Evolutionary conservation across 805 yeast species (phyloP), one percentile per base, ranked within the genome.

Genomic region (Wickerhamiella azyma): DNA sequence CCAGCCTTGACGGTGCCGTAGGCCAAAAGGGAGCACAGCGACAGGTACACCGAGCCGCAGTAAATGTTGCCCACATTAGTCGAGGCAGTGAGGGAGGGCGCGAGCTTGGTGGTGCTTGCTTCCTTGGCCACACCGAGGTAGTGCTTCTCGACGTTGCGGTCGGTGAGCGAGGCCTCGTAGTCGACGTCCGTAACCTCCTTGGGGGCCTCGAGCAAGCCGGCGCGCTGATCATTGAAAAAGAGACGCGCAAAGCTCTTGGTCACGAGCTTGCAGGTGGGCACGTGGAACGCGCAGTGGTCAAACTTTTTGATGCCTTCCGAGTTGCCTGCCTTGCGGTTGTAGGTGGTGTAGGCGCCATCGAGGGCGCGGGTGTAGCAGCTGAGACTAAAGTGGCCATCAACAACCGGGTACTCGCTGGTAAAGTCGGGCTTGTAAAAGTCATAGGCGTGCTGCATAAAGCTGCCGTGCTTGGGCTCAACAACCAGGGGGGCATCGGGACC

Each of bases 401-500:
- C 98, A 51, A 79, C 82, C 29, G 98, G 98, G 69, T 92, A 92
- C 70, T 92, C 98, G 54, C 84, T 75, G 53, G 89, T 82, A 72
- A 92, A 84, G 67, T 92, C 89, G 52, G 98, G 97, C 76, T 92
- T 89, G 74, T 89, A 92, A 70, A 92, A 57, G 70, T 92, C 98
- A 67, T 92, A 92, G 38, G 92, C 96, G 63, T 92, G 94, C 67
- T 85, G 89, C 94, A 92, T 84, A 74, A 71, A 84, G 18, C 94
- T 75, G 53, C 97, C 97, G 69, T 92, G 85, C 50, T 77, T 75
- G 39, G 81, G 68, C 58, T 92, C 97, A 58, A 92, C 79, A 36
- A 85, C 96, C 55, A 92, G 74, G 54, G 98, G 98, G 36, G 98
- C 96, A 62, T 92, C 94, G 45, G 97, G 95, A 43, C 98, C 98